Evolutionary conservation across 2,329 filamentous ascomycete species (phyloP).

Genomic region (Colletotrichum sansevieriae): DNA sequence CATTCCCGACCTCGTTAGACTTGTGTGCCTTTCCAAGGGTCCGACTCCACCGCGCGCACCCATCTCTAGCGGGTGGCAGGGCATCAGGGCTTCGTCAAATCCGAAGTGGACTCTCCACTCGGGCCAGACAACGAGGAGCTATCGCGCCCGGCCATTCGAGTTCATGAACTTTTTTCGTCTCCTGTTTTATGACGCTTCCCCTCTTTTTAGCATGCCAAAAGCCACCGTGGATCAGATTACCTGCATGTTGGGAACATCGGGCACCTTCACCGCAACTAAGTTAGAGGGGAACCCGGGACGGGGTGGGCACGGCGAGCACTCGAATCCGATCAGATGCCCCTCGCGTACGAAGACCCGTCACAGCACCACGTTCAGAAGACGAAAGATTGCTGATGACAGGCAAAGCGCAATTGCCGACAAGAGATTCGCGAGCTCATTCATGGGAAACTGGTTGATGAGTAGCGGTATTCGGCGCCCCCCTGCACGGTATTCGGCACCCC

Average conservation of each 20-base stretch:
- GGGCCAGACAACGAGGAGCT: slow-evolving; percentile 19
- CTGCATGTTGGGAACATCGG: slow-evolving; percentile 37
- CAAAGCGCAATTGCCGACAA: slow-evolving; percentile 33
- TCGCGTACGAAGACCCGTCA: slow-evolving; percentile 26
- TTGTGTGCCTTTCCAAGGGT: slow-evolving; percentile 34
- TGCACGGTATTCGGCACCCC: too few relatives aligned
- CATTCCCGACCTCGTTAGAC: slow-evolving; percentile 13
- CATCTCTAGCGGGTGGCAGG: slow-evolving; percentile 28
- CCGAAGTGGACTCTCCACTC: slow-evolving; percentile 17
- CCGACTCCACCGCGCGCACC: slow-evolving; percentile 29
- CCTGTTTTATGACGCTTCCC: slow-evolving; percentile 15
- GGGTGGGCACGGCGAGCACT: slow-evolving; percentile 29
- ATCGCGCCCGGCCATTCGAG: slow-evolving; percentile 15
- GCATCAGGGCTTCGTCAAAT: slow-evolving; percentile 22
- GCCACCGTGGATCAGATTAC: slow-evolving; percentile 37
- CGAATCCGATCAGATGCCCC: slow-evolving; percentile 36
- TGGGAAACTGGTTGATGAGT: slow-evolving; percentile 6
- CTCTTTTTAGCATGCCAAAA: slow-evolving; percentile 27
- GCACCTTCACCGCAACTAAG: slow-evolving; percentile 41
- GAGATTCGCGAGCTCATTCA: not conserved
- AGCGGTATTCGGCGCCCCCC: too few relatives aligned
- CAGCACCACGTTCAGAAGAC: slow-evolving; percentile 18
- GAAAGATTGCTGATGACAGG: slow-evolving; percentile 1
- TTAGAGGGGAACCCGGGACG: slow-evolving; percentile 31
- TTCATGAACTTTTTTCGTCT: slow-evolving; percentile 12